These are phyloP conservation scores for Styphnolobium japonicum DNA, from an alignment of 306 rosid species.

Conservation along the genomic window DNA sequence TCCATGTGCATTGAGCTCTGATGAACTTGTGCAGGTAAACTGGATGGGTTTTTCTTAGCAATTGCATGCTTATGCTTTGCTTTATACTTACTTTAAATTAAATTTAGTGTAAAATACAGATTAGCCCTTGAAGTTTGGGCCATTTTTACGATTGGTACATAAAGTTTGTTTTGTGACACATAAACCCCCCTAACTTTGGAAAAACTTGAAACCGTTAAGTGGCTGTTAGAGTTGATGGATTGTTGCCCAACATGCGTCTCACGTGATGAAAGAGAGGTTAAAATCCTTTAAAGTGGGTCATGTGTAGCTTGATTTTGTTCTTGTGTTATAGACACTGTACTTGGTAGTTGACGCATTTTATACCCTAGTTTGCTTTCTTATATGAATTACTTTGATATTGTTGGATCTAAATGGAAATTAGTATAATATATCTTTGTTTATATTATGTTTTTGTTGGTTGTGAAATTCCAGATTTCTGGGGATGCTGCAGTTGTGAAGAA, in stretches of 20 bases:
- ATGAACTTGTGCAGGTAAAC: conserved; percentile 89
- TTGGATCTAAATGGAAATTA: not conserved
- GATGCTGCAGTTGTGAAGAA: conserved; percentile 72
- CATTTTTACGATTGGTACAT: too few relatives aligned
- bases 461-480: conserved; percentile 67
- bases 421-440: not conserved
- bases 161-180: too few relatives aligned
- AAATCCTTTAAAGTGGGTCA: too few relatives aligned
- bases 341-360: not conserved
- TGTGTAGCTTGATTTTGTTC: too few relatives aligned
- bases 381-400: not conserved
- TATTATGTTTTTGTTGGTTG: conserved; percentile 3
- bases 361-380: not conserved
- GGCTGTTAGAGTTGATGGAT: too few relatives aligned
- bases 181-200: too few relatives aligned
- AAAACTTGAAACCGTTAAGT: too few relatives aligned
- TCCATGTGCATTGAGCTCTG: conserved; percentile 74
- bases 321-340: not conserved
- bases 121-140: too few relatives aligned
- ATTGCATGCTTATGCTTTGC: not conserved
- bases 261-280: too few relatives aligned
- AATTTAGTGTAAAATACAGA: too few relatives aligned
- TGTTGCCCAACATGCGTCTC: too few relatives aligned
- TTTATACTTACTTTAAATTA: too few relatives aligned
- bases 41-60: not conserved